Conservation (phyloP, 306 rosid genomes). For the Datisca glomerata region DNA sequence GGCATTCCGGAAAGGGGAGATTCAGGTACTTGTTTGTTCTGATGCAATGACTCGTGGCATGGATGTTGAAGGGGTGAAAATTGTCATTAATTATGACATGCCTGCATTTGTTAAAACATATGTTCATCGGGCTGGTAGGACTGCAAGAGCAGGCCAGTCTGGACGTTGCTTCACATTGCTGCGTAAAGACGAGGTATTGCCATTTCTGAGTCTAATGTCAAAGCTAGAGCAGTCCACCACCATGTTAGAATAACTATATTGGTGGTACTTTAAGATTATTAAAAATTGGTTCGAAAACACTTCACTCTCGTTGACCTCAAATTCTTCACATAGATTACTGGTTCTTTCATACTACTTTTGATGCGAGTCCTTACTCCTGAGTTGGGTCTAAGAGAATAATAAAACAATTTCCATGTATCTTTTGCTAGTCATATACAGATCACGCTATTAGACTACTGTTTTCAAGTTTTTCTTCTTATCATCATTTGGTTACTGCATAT, state of each 20-base stretch:
- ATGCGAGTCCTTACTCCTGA: neutral
- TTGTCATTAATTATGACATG: conserved; percentile 77
- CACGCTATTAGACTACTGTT: too few relatives aligned
- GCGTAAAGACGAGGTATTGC: conserved; percentile 60
- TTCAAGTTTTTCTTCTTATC: neutral
- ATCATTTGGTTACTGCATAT: neutral
- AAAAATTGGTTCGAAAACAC: neutral
- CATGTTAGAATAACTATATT: too few relatives aligned
- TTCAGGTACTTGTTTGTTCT: conserved; percentile 85
- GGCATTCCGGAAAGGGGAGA: conserved; percentile 63
- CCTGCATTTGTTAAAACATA: conserved; percentile 71
- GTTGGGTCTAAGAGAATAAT: neutral
- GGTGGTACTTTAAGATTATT: too few relatives aligned
- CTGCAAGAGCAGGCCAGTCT: conserved; percentile 88
- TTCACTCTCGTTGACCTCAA: neutral
- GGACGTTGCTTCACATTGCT: conserved; percentile 84
- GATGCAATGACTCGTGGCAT: conserved; percentile 99
- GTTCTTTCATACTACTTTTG: neutral
- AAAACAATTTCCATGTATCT: neutral
- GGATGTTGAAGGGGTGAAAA: conserved; percentile 87
- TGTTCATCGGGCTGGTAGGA: conserved; percentile 90
- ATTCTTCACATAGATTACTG: neutral
- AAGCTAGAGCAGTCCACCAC: neutral
- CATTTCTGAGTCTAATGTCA: neutral
- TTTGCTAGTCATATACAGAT: too few relatives aligned